Base-by-base conservation (phyloP, 1,284 basidiomycete species). In the Peniophora sp. region DNA sequence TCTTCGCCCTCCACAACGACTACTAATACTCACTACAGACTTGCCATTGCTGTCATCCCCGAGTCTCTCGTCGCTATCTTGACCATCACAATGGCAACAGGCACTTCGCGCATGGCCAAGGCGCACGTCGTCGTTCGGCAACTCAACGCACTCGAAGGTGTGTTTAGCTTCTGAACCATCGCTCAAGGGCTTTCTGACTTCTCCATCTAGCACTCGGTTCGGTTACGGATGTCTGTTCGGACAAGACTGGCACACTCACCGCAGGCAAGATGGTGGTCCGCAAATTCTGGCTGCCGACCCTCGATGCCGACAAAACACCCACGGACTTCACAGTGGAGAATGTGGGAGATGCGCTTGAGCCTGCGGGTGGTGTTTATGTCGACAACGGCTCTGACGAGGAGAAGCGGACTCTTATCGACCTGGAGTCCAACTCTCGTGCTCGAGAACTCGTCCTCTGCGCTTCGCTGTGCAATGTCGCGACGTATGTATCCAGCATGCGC, bases 91-190 rank as follows among this genome's bases (percentile, higher is more conserved):
- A 72, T 75, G 69, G 72, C 78, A 2, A 72, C 75, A 49, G 78
- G 78, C 16, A 74, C 75, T 12, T 68, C 67, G 46, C 70, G 70
- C 35, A 81, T 82, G 78, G 76, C 72, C 10, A 67, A 68, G 48
- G 67, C 73, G 45, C 63, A 72, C 56, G 70, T 74, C 17, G 73
- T 81, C 55, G 78, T 79, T 6, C 71, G 78, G 27, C 75, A 73
- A 51, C 64, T 78, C 45, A 71, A 75, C 58, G 72, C 76, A 11
- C 69, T 83, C 49, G 82, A 83, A 57, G 78, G 75, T n/a, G 65
- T 84, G n/a, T 50, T 50, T 36, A 49, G 48, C 3, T 47, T 53
- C 41, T 44, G 39, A 16, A 41, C 39, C n/a, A 36, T n/a, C n/a
- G n/a, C n/a, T n/a, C 27, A 32, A 32, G 8, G 9, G 39, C 39